Evolutionary conservation across 371 early-diverging fungal species (phyloP).

Genomic region (Mucor velutinosus): DNA sequence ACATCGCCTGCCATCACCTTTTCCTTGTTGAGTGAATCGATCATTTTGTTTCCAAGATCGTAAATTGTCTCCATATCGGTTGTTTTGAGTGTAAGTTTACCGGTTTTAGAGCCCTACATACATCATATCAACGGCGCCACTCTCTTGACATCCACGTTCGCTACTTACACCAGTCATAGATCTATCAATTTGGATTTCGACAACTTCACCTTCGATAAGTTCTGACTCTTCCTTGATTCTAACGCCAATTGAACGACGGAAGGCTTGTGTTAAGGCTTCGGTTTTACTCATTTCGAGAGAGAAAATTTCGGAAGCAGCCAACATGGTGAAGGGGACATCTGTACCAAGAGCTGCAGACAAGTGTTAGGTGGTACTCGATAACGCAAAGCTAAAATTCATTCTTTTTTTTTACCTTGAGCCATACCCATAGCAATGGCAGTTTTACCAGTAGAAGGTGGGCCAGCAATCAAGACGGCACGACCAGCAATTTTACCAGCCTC

Average conservation of each 20-base stretch:
- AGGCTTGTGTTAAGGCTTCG: constrained; percentile 98
- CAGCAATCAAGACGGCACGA: constrained; percentile 95
- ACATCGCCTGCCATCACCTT: constrained; percentile 98
- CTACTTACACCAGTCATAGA: constrained; percentile 85
- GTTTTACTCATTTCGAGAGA: constrained; percentile 98
- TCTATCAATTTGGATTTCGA: constrained; percentile 96
- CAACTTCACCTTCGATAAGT: constrained; percentile 99
- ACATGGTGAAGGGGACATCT: constrained; percentile 96
- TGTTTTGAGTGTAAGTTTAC: constrained; percentile 98
- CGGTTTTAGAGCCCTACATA: constrained; percentile 83
- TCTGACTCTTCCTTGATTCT: constrained; percentile 98
- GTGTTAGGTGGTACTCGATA: not conserved
- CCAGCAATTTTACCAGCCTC: constrained; percentile 97
- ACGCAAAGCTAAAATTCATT: not conserved
- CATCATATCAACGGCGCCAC: not conserved
- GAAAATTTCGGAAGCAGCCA: constrained; percentile 97
- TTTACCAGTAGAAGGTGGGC: constrained; percentile 98
- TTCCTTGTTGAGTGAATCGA: constrained; percentile 95
- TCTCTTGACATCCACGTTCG: not conserved
- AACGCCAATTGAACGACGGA: constrained; percentile 96
- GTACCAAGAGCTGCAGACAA: constrained; percentile 72
- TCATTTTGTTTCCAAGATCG: constrained; percentile 98
- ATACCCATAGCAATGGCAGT: constrained; percentile 96
- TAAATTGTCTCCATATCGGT: constrained; percentile 99
- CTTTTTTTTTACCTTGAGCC: constrained; percentile 59